phyloP scores from a whole-genome alignment of 495 filamentous ascomycete species.

The Penicillium pancosmium region DNA sequence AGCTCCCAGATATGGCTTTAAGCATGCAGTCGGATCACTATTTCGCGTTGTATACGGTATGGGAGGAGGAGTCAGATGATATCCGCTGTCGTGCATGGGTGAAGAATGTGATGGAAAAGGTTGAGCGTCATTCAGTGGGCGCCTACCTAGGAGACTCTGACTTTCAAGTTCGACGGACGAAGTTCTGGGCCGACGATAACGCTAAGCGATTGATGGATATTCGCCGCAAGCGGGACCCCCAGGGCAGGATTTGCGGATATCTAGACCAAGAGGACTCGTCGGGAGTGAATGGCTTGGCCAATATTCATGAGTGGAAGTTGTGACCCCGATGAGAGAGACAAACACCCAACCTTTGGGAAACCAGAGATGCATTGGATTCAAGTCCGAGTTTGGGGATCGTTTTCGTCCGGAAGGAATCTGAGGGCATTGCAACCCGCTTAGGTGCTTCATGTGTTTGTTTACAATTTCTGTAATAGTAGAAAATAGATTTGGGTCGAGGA shows the following conservation, averaged over 20 bases:
- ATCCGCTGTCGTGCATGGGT: slow-evolving; percentile 44
- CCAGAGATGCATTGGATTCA: background rate
- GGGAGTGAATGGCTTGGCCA: slow-evolving; percentile 9
- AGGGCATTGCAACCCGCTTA: too few species aligned
- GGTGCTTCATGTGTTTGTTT: too few species aligned
- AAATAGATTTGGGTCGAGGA: too few species aligned
- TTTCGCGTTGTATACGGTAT: slow-evolving; percentile 54
- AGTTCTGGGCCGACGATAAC: slow-evolving; percentile 46
- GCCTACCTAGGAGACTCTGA: slow-evolving; percentile 58
- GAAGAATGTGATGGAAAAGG: slow-evolving; percentile 35
- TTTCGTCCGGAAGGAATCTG: too few species aligned
- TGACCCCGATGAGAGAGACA: background rate
- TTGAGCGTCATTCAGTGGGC: slow-evolving; percentile 42
- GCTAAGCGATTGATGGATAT: slow-evolving; percentile 38
- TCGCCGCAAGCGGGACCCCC: slow-evolving; percentile 48
- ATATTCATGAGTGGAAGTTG: slow-evolving; percentile 17
- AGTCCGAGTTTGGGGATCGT: too few species aligned
- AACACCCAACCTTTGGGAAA: background rate
- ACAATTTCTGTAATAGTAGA: too few species aligned
- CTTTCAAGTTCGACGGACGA: slow-evolving; percentile 45
- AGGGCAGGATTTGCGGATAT: slow-evolving; percentile 19
- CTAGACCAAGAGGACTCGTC: slow-evolving; percentile 15
- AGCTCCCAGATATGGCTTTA: slow-evolving; percentile 51
- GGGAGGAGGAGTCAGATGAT: slow-evolving; percentile 50
- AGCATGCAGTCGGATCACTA: slow-evolving; percentile 58